Evolutionary conservation across 2,329 filamentous ascomycete genomes (phyloP).

Genomic region (Triangularia verruculosa): DNA sequence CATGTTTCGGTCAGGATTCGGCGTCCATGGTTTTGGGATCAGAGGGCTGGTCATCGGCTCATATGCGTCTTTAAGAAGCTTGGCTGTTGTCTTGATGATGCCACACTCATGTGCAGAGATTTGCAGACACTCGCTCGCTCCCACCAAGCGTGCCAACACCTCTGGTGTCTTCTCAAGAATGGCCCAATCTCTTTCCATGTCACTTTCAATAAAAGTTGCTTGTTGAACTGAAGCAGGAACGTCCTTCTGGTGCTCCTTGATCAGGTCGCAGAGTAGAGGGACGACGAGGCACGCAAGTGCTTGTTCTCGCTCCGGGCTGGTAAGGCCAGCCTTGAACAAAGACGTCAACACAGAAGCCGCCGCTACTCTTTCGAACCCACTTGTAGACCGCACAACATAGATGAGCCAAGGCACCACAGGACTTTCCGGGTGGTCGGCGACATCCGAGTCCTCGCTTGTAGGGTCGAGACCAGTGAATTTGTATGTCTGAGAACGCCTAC

Average conservation of each 20-base stretch:
- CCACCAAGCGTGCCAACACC: slow-evolving; percentile 74
- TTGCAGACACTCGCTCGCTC: slow-evolving; percentile 76
- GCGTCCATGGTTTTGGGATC: slow-evolving; percentile 38
- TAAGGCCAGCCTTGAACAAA: slow-evolving; percentile 65
- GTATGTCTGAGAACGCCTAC: slow-evolving; percentile 10
- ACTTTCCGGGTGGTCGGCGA: slow-evolving; percentile 63
- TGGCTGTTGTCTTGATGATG: slow-evolving; percentile 46
- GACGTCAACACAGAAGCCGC: slow-evolving; percentile 67
- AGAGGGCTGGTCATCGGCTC: slow-evolving; percentile 39
- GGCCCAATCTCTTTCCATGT: slow-evolving; percentile 43
- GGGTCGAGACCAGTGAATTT: slow-evolving; percentile 29
- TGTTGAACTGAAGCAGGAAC: slow-evolving; percentile 23
- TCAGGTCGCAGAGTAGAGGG: slow-evolving; percentile 65
- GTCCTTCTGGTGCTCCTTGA: slow-evolving; percentile 50
- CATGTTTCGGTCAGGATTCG: slow-evolving; percentile 26
- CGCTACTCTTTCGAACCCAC: slow-evolving; percentile 60
- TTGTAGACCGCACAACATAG: slow-evolving; percentile 55
- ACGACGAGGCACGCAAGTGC: slow-evolving; percentile 66
- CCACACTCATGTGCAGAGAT: slow-evolving; percentile 71
- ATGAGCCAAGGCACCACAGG: slow-evolving; percentile 73
- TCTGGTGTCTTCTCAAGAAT: slow-evolving; percentile 70
- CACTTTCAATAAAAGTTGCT: slow-evolving; percentile 37
- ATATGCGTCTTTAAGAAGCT: slow-evolving; percentile 51
- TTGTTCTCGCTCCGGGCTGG: slow-evolving; percentile 60
- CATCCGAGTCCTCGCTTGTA: slow-evolving; percentile 34